Conservation (phyloP, 2,329 filamentous ascomycete species). For the Phaeosphaeriaceae sp. region DNA sequence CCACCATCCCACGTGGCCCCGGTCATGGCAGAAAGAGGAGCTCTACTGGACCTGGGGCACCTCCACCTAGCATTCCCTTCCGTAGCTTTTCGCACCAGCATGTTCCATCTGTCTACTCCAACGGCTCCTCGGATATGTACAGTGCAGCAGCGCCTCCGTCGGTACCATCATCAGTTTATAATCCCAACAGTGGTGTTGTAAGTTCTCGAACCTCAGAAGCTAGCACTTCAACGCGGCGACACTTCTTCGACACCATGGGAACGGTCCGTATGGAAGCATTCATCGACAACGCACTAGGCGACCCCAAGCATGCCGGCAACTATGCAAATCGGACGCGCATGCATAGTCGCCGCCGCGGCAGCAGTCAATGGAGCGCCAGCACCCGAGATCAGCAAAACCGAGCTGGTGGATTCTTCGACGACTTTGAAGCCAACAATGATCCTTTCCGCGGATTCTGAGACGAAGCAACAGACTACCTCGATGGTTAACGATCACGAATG, state of each 20-base stretch:
- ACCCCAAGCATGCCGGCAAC: conserved; percentile 21
- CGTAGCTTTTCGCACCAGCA: conserved; percentile 74
- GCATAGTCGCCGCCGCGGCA: conserved; percentile 38
- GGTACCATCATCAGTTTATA: conserved; percentile 51
- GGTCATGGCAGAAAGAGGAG: conserved; percentile 85
- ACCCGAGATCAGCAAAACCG: conserved; percentile 39
- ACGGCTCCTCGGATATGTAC: conserved; percentile 49
- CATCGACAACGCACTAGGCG: conserved; percentile 65
- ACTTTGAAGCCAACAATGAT: conserved; percentile 44
- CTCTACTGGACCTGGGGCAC: conserved; percentile 81
- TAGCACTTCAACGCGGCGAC: conserved; percentile 57
- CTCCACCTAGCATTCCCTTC: conserved; percentile 72
- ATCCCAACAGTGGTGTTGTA: conserved; percentile 47
- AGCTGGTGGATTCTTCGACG: conserved; percentile 40
- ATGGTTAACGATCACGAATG: background rate
- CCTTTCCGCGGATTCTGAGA: conserved; percentile 47
- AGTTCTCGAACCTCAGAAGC: conserved; percentile 62
- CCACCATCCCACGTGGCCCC: conserved; percentile 73
- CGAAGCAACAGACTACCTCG: background rate
- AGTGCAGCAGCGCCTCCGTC: conserved; percentile 42
- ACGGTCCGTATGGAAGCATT: conserved; percentile 98
- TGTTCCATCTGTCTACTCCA: conserved; percentile 49
- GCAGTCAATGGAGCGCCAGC: conserved; percentile 48
- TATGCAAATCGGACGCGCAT: conserved; percentile 27
- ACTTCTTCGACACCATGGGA: conserved; percentile 85